Percentiles rank a stretch among this genome's conserved stretches.
Conservation (phyloP, 306 rosid species). For the Vigna angularis region DNA sequence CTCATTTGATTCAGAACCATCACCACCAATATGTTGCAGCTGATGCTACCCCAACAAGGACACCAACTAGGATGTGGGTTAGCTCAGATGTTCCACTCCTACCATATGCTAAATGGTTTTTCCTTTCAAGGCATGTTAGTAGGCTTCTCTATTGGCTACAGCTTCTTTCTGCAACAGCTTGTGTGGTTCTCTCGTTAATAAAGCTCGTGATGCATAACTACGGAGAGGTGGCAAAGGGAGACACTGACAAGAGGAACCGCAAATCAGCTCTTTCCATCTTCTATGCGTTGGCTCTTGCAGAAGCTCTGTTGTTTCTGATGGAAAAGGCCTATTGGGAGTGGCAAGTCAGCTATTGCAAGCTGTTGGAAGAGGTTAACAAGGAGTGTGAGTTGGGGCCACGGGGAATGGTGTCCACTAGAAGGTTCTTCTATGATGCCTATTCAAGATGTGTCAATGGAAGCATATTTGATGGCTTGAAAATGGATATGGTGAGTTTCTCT, state of each 20-base stretch:
- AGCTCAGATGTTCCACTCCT: slow-evolving; percentile 79
- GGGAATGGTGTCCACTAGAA: slow-evolving; percentile 63
- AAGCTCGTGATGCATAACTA: slow-evolving; percentile 70
- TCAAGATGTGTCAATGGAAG: slow-evolving; percentile 81
- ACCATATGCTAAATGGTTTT: slow-evolving; percentile 74
- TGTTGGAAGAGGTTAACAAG: slow-evolving; percentile 67
- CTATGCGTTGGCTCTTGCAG: slow-evolving; percentile 80
- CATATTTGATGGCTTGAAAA: slow-evolving; percentile 80
- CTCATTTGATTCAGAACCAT: background rate
- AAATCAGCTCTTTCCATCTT: slow-evolving; percentile 69
- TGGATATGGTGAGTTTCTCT: slow-evolving; percentile 83
- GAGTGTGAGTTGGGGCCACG: slow-evolving; percentile 72
- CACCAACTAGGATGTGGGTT: slow-evolving; percentile 64
- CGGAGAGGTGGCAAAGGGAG: slow-evolving; percentile 67
- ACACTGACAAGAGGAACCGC: slow-evolving; percentile 70
- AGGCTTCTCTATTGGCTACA: slow-evolving; percentile 86
- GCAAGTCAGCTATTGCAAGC: slow-evolving; percentile 62
- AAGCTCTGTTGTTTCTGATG: slow-evolving; percentile 74
- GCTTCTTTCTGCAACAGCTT: slow-evolving; percentile 76
- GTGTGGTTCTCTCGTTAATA: slow-evolving; percentile 70
- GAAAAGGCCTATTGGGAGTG: slow-evolving; percentile 87
- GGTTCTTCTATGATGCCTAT: slow-evolving; percentile 89
- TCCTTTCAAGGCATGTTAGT: slow-evolving; percentile 69
- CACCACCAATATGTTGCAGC: background rate
- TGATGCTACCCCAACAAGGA: slow-evolving; percentile 45